Conservation (phyloP, 2,329 filamentous ascomycete species). For the Aspergillus transmontanensis region DNA sequence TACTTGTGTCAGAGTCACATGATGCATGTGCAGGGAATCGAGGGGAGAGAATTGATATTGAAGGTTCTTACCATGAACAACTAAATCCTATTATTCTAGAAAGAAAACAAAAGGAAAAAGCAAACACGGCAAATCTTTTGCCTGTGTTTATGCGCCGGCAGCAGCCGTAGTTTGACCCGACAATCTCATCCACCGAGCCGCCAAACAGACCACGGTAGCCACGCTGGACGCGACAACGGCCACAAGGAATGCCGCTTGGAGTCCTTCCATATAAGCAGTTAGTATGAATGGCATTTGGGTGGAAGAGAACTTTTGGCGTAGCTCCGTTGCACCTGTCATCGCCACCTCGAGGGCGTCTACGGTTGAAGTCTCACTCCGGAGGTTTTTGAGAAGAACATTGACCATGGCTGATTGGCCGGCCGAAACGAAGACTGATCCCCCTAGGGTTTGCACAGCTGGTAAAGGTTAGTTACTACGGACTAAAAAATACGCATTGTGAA, state of each 20-base stretch:
- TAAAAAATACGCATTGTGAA: not conserved
- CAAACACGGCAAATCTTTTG: no score
- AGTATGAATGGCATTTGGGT: constrained; percentile 29
- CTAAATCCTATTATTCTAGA: no score
- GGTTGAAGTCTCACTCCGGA: constrained; percentile 20
- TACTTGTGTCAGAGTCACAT: no score
- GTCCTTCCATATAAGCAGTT: constrained; percentile 32
- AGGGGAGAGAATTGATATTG: no score
- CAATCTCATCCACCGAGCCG: not conserved
- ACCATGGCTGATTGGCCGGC: constrained; percentile 32
- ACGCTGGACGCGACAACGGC: not conserved
- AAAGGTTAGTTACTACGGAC: constrained; percentile 14
- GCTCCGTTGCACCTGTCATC: constrained; percentile 26
- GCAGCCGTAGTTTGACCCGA: not conserved
- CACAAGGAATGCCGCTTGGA: constrained; percentile 27
- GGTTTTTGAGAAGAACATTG: constrained; percentile 27
- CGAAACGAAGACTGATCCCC: constrained; percentile 33
- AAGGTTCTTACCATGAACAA: no score
- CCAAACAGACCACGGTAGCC: not conserved
- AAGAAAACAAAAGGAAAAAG: no score
- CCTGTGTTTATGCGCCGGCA: not conserved
- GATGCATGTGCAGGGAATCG: no score
- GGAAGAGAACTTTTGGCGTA: constrained; percentile 25
- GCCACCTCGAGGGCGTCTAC: constrained; percentile 15
- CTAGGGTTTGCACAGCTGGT: constrained; percentile 28